Evolutionary conservation across 2,329 filamentous ascomycete genomes (phyloP), one percentile per base, ranked within the genome.

Genomic region (Fusarium sp.): DNA sequence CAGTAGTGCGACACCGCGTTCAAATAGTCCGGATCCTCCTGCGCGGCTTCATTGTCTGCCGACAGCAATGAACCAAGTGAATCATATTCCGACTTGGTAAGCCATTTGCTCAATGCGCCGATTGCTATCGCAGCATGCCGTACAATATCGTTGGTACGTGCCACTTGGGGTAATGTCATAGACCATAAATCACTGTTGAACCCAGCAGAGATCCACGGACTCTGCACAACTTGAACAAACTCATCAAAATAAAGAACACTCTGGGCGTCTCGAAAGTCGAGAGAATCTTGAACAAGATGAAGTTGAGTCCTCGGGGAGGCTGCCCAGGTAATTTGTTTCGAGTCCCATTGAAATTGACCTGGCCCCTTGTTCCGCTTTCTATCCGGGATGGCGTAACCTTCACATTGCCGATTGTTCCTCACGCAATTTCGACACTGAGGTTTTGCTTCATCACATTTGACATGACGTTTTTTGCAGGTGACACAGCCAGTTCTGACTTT

Each of bases 1-100:
- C 81, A 80, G 54, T 83, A 82, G 56, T 82, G 79, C 5, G 75
- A 70, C 8, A 84, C 66, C 0, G 81, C 82, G 3, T 77, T 73
- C 35, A 78, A 72, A 68, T 83, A 82, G 15, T 77, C 66, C 4
- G 35, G 15, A 4, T 75, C 70, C 1, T 41, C 33, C 36, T 42
- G 36, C 1, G 31, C 27, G 2, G 41, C 9, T 17, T 59, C 39
- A 35, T 31, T 52, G 13, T 41, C 33, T 1, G 49, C 25, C 11
- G 17, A 25, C 3, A 33, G 27, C 20, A 41, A 11, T 9, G 56
- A n/a, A 4, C 20, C 39, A 3, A 64, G 45, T 1, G 41, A 33
- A 2, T 56, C 25, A 3, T 42, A 25, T 0, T 25, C 15, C 11
- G 54, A 47, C 11, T 70, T 56, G 7, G 35, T 27, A 18, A 64